Evolutionary conservation across 2,329 filamentous ascomycete species (phyloP).

Genomic region (Lachnellula cervina): DNA sequence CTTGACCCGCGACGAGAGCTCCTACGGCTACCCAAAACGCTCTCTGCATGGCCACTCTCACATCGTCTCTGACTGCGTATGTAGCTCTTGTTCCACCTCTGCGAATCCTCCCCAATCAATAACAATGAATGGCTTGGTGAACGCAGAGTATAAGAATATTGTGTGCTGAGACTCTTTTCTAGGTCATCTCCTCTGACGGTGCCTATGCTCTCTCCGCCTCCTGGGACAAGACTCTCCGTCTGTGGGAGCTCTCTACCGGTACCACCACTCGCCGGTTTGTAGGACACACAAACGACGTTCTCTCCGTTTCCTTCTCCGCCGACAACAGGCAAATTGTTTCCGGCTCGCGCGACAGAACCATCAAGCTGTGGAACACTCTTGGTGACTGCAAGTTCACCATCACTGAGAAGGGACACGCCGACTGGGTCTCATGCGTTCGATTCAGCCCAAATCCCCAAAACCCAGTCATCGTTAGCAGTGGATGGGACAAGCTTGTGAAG

Average conservation of each 20-base stretch:
- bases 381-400: constrained; percentile 99
- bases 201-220: constrained; percentile 98
- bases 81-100: constrained; percentile 38
- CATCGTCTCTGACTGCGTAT: constrained; percentile 99
- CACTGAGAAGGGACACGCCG: constrained; percentile 99
- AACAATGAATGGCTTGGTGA: constrained; percentile 5
- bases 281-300: constrained; percentile 98
- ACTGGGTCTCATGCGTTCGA: constrained; percentile 99
- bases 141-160: constrained; percentile 17
- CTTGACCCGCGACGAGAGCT: constrained; percentile 95
- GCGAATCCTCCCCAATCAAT: constrained; percentile 9
- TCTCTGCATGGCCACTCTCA: constrained; percentile 98
- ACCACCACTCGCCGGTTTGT: constrained; percentile 97
- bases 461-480: constrained; percentile 96
- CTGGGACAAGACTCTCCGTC: constrained; percentile 99
- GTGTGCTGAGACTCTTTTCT: constrained; percentile 37
- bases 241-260: constrained; percentile 98
- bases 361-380: constrained; percentile 99
- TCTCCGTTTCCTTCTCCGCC: constrained; percentile 99
- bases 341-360: constrained; percentile 94
- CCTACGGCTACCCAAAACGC: constrained; percentile 99
- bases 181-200: constrained; percentile 99
- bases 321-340: constrained; percentile 99
- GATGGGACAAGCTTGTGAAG: constrained; percentile 99
- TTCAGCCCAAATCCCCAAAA: constrained; percentile 99